Percentiles rank a stretch among this genome's conserved stretches.
These are phyloP conservation scores for Brassica incana DNA, from an alignment of 345 rosid genomes.

Conservation along the genomic window DNA sequence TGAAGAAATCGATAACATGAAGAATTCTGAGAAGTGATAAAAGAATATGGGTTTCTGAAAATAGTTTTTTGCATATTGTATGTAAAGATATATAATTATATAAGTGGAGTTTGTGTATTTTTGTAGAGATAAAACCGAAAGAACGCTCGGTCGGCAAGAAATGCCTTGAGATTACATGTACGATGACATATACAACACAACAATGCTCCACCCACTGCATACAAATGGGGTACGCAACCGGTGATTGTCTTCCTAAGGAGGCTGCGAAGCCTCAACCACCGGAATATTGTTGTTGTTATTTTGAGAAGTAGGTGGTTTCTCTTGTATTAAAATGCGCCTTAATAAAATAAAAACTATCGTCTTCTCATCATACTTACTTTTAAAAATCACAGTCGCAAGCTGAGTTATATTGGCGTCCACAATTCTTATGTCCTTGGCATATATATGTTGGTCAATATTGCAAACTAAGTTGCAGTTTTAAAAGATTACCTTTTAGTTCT, in stretches of 20 bases:
- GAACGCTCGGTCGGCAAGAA: neutral
- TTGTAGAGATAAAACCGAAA: neutral
- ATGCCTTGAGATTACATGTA: neutral
- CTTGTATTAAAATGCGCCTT: no score
- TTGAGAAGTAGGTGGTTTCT: neutral
- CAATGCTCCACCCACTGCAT: neutral
- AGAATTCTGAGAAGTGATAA: neutral
- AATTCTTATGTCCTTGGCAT: neutral
- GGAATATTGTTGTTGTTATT: neutral
- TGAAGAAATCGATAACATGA: neutral
- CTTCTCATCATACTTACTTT: no score
- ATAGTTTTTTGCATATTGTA: neutral
- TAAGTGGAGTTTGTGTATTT: neutral
- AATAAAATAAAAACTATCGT: no score
- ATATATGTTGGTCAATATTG: neutral
- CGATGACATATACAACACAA: neutral
- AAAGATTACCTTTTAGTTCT: neutral
- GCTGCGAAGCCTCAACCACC: neutral
- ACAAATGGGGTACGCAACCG: neutral
- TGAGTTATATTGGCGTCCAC: neutral
- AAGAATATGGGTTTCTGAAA: neutral
- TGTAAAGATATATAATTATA: neutral
- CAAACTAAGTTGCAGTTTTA: neutral
- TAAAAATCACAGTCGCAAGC: neutral
- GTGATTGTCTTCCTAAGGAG: neutral